A percentile compares a stretch with the other conserved stretches of the same genome.
Evolutionary conservation across 495 filamentous ascomycete genomes (phyloP).

Genomic region (Aspergillus ellipticus): DNA sequence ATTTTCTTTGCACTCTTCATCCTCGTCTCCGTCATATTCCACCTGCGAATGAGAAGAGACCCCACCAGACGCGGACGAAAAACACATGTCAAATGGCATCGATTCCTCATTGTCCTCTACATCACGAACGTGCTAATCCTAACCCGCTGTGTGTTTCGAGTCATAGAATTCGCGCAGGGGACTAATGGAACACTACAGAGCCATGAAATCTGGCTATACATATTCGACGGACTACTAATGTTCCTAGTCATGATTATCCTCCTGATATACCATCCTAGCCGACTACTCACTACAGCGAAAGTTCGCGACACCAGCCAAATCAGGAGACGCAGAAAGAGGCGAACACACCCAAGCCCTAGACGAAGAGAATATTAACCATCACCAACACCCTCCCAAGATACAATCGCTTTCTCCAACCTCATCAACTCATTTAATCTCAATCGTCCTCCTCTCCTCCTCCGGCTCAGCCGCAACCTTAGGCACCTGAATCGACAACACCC

Average conservation of each 20-base stretch:
- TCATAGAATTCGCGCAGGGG: constrained; percentile 56
- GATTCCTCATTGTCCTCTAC: not conserved
- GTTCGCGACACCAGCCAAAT: too few relatives aligned
- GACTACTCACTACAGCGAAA: too few relatives aligned
- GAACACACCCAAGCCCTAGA: too few relatives aligned
- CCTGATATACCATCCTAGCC: not conserved
- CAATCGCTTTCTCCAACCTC: too few relatives aligned
- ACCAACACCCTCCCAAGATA: too few relatives aligned
- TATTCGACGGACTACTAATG: not conserved
- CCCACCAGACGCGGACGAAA: constrained; percentile 9
- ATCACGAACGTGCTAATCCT: constrained; percentile 41
- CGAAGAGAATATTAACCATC: too few relatives aligned
- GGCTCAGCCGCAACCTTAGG: too few relatives aligned
- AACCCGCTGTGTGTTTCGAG: constrained; percentile 54
- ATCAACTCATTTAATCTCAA: too few relatives aligned
- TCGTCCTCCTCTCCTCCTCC: too few relatives aligned
- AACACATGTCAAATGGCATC: not conserved
- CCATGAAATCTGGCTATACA: constrained; percentile 54
- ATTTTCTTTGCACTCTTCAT: constrained; percentile 20
- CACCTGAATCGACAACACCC: too few relatives aligned
- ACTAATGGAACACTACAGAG: constrained; percentile 41
- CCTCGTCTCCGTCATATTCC: constrained; percentile 23
- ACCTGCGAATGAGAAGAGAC: constrained; percentile 21
- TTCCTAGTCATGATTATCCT: not conserved
- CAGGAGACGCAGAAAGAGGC: too few relatives aligned